A percentile compares a stretch with the other conserved stretches of the same genome.
Conservation (phyloP, 352 stramenopile species). For the Peronosclerospora sorghi region DNA sequence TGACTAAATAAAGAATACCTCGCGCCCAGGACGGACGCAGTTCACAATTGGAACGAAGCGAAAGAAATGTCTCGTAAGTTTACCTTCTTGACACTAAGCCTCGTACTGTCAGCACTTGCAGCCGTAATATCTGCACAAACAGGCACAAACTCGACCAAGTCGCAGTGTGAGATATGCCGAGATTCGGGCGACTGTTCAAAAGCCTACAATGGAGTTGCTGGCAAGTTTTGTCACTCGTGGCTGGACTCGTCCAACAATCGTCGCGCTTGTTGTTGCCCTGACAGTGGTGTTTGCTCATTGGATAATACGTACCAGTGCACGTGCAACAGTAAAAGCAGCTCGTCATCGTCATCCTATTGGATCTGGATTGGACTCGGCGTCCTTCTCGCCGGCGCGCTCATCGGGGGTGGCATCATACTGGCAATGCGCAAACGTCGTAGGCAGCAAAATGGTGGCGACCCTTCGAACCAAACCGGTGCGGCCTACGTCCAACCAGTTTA, state of each 20-base stretch:
- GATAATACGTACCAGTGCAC: slow-evolving; percentile 36
- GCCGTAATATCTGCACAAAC: background rate
- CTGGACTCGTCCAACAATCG: slow-evolving; percentile 25
- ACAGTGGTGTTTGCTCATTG: slow-evolving; percentile 23
- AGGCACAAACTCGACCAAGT: slow-evolving; percentile 12
- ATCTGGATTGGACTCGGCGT: slow-evolving; percentile 24
- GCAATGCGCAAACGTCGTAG: slow-evolving; percentile 29
- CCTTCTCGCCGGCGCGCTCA: slow-evolving; percentile 21
- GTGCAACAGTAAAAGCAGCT: slow-evolving; percentile 17
- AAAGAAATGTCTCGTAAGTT: no score
- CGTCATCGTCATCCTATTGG: slow-evolving; percentile 7
- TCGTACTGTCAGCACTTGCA: background rate
- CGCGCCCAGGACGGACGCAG: no score
- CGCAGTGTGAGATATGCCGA: slow-evolving; percentile 42
- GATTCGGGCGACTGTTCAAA: slow-evolving; percentile 33
- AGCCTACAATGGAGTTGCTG: slow-evolving; percentile 31
- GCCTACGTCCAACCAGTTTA: slow-evolving; percentile 18
- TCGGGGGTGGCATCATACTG: slow-evolving; percentile 22
- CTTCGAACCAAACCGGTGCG: slow-evolving; percentile 2
- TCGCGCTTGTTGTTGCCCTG: slow-evolving; percentile 45
- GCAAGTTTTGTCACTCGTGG: slow-evolving; percentile 46
- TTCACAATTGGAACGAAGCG: no score
- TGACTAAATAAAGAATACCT: no score
- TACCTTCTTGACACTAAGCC: no score
- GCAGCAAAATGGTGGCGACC: slow-evolving; percentile 12